Percentiles rank a stretch among this genome's conserved stretches.
These are phyloP conservation scores for Glebionis coronaria DNA, from an alignment of 129 eudicot genomes.

Conservation along the genomic window DNA sequence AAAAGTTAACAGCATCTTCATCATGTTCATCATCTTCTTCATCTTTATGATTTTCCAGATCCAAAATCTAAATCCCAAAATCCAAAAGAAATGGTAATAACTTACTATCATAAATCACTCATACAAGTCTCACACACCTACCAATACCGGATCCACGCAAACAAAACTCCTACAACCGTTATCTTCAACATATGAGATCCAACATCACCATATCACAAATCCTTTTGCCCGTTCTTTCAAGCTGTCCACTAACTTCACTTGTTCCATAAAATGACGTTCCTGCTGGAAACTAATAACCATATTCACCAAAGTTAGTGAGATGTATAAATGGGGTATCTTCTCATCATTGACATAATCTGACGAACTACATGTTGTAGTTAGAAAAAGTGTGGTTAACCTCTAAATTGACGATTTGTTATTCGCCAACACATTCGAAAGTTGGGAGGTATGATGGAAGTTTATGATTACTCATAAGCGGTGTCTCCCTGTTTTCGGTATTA, in stretches of 20 bases:
- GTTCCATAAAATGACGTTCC: constrained; percentile 96
- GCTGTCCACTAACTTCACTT: constrained; percentile 96
- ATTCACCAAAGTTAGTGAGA: constrained; percentile 4
- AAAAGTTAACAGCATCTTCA: too few species aligned
- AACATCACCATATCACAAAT: too few species aligned
- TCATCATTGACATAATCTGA: neutral
- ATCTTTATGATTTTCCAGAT: too few species aligned
- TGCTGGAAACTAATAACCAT: constrained; percentile 57
- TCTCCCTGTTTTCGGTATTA: constrained; percentile 56
- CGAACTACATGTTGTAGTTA: neutral
- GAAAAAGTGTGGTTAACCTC: constrained; percentile 38
- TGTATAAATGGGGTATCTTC: neutral
- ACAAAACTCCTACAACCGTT: too few species aligned
- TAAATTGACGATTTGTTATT: constrained; percentile 55
- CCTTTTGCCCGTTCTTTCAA: constrained; percentile 95
- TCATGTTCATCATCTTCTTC: too few species aligned
- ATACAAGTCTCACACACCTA: too few species aligned
- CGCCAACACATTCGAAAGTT: constrained; percentile 43
- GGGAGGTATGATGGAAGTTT: constrained; percentile 66
- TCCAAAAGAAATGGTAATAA: too few species aligned
- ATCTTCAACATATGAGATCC: too few species aligned
- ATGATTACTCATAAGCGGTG: constrained; percentile 24
- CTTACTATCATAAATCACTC: too few species aligned
- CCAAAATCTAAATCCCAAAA: too few species aligned
- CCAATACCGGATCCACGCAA: too few species aligned